These are phyloP conservation scores for Nemania sp. DNA, from an alignment of 2,329 filamentous ascomycete genomes.

Conservation along the genomic window DNA sequence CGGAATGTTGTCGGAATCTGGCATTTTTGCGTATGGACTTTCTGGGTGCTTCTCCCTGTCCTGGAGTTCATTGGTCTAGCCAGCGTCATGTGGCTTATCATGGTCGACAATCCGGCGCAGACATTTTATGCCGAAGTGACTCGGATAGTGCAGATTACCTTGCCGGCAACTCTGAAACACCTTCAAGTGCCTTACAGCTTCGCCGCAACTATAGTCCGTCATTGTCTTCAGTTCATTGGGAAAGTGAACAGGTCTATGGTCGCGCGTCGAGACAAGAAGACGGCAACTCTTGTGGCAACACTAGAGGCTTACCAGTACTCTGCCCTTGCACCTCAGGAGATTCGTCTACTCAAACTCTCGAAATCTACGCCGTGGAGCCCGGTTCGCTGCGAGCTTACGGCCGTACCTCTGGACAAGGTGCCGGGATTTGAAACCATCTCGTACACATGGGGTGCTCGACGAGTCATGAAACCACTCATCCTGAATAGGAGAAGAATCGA, in stretches of 20 bases:
- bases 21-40: not conserved
- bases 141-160: not conserved
- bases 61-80: not conserved
- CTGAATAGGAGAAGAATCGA: not conserved
- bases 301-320: not conserved
- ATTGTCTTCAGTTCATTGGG: too few species aligned
- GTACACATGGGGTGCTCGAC: constrained; percentile 5
- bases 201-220: too few species aligned
- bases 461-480: not conserved
- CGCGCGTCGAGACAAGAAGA: not conserved
- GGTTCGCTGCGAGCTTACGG: constrained; percentile 1
- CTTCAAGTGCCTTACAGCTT: too few species aligned
- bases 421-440: constrained; percentile 5
- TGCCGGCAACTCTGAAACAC: too few species aligned
- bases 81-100: not conserved
- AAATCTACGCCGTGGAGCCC: constrained; percentile 6
- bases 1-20: not conserved
- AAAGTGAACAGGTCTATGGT: not conserved
- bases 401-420: not conserved
- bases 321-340: not conserved
- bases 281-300: not conserved
- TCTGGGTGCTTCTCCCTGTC: not conserved
- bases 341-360: constrained; percentile 7
- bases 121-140: not conserved
- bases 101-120: constrained; percentile 2